A percentile compares a stretch with the other conserved stretches of the same genome.
Evolutionary conservation across 495 filamentous ascomycete genomes (phyloP).

Genomic region (Aspergillus bridgeri): DNA sequence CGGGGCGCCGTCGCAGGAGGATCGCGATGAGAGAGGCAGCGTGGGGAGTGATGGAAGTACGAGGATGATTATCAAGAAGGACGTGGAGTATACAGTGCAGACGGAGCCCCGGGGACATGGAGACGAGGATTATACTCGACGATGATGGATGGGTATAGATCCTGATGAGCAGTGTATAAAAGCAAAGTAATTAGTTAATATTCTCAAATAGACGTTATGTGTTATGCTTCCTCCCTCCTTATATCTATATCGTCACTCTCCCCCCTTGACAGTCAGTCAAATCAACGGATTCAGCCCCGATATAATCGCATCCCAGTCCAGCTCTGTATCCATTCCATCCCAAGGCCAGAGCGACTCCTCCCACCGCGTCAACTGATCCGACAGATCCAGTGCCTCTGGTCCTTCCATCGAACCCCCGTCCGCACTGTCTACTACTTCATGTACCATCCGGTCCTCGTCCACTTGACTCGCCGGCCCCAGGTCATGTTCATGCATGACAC

Average conservation of each 20-base stretch:
- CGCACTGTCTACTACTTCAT: too few species aligned
- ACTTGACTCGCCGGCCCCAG: neutral
- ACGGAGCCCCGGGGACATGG: neutral
- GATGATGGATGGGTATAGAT: too few species aligned
- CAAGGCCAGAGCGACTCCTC: neutral
- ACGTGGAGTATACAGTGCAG: conserved; percentile 31
- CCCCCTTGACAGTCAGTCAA: too few species aligned
- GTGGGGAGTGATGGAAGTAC: conserved; percentile 29
- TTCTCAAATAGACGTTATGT: neutral
- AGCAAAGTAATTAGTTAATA: neutral
- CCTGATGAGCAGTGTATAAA: neutral
- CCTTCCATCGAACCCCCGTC: too few species aligned
- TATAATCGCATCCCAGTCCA: neutral
- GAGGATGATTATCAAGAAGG: conserved; percentile 36
- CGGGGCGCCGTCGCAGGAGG: neutral
- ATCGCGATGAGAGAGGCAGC: conserved; percentile 20
- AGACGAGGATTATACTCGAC: neutral
- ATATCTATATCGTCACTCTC: too few species aligned
- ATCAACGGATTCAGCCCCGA: neutral
- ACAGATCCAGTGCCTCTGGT: neutral
- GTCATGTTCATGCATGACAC: neutral
- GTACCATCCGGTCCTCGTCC: too few species aligned
- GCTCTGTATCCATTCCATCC: neutral
- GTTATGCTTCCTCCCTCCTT: too few species aligned
- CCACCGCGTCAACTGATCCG: neutral